A percentile compares a stretch with the other conserved stretches of the same genome.
Evolutionary conservation across 176 grass and related monocot genomes (phyloP).

Genomic region (Zoysia pacifica): DNA sequence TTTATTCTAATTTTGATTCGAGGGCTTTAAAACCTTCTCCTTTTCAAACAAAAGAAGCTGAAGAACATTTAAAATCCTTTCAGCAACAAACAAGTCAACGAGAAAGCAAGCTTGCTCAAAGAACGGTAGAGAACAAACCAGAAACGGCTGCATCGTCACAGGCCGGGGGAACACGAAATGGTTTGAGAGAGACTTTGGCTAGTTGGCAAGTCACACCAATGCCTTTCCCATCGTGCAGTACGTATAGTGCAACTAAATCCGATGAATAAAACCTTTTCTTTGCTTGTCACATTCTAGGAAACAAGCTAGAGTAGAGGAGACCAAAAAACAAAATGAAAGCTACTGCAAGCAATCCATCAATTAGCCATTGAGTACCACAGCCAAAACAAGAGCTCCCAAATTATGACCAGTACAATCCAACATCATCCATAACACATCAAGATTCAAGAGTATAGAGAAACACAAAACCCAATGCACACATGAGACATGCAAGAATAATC

Average conservation of each 20-base stretch:
- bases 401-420: background rate
- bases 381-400: background rate
- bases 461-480: too few relatives aligned
- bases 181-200: background rate
- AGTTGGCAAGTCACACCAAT: constrained; percentile 40
- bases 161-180: constrained; percentile 33
- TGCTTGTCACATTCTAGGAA: constrained; percentile 43
- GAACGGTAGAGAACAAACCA: background rate
- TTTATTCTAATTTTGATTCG: background rate
- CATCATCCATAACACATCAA: background rate
- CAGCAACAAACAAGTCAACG: background rate
- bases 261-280: constrained; percentile 19
- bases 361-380: background rate
- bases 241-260: constrained; percentile 22
- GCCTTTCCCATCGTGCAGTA: constrained; percentile 36
- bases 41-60: background rate
- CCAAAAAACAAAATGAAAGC: background rate
- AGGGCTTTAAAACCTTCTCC: background rate
- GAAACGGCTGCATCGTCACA: constrained; percentile 21
- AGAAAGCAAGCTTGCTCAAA: background rate
- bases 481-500: background rate
- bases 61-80: constrained; percentile 1
- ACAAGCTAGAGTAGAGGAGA: constrained; percentile 5
- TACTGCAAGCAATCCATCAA: background rate
- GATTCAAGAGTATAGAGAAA: background rate